These are phyloP conservation scores for Glycyrrhiza uralensis DNA, from an alignment of 306 rosid genomes.

Conservation along the genomic window DNA sequence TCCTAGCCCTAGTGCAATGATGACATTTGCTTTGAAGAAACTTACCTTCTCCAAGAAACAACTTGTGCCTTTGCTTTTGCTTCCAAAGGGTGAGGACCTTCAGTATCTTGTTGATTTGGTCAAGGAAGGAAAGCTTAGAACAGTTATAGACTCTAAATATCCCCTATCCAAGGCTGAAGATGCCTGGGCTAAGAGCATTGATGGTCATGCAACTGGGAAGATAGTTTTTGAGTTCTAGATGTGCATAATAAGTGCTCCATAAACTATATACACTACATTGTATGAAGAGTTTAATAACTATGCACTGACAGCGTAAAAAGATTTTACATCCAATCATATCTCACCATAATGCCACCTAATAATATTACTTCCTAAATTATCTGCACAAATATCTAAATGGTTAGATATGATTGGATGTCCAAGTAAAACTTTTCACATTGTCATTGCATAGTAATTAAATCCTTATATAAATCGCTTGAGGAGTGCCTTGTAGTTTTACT, in stretches of 20 bases:
- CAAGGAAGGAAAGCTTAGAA: constrained; percentile 71
- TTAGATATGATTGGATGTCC: no score
- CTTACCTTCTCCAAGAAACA: constrained; percentile 70
- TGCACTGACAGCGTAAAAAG: no score
- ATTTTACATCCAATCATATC: no score
- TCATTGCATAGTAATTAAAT: no score
- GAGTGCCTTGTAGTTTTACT: background rate
- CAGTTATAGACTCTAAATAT: constrained; percentile 59
- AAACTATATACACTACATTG: background rate
- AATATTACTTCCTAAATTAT: no score
- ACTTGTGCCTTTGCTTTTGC: constrained; percentile 47
- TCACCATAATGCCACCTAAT: no score
- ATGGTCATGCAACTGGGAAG: constrained; percentile 91
- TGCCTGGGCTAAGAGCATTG: constrained; percentile 72
- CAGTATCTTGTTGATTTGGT: constrained; percentile 57
- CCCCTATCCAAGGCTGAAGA: constrained; percentile 57
- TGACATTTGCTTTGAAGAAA: constrained; percentile 47
- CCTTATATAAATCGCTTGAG: no score
- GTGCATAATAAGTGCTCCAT: background rate
- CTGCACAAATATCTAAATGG: no score
- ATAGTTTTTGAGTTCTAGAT: constrained; percentile 56
- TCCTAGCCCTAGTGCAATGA: constrained; percentile 33
- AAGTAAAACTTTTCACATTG: no score
- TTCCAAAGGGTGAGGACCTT: constrained; percentile 49
- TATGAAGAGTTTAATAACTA: no score